Conservation (phyloP, 2,329 filamentous ascomycete genomes). For the Fusarium albidum region DNA sequence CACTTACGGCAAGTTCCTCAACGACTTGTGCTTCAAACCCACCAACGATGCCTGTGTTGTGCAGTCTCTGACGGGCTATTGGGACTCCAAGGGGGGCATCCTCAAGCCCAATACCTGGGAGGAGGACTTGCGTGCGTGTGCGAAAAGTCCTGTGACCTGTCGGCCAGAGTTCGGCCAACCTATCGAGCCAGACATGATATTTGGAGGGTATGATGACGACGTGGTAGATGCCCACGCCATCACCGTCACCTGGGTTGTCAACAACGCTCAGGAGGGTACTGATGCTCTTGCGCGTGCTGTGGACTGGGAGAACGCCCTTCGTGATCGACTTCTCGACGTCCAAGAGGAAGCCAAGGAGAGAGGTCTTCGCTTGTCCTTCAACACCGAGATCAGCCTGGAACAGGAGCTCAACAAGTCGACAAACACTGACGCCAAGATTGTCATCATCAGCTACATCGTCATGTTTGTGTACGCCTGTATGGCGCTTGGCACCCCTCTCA, state of each 20-base stretch:
- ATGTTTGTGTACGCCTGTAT: conserved; percentile 99
- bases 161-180: conserved; percentile 90
- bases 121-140: conserved; percentile 75
- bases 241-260: conserved; percentile 93
- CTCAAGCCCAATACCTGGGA: conserved; percentile 68
- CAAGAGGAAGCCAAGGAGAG: conserved; percentile 80
- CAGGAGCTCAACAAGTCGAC: conserved; percentile 97
- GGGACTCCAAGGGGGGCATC: conserved; percentile 67
- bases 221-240: conserved; percentile 80
- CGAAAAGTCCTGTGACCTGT: conserved; percentile 82
- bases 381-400: conserved; percentile 92
- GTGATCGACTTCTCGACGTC: conserved; percentile 75
- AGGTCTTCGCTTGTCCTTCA: conserved; percentile 90
- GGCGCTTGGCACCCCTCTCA: conserved; percentile 85
- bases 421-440: conserved; percentile 97
- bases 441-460: conserved; percentile 95
- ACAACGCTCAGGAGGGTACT: conserved; percentile 81
- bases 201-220: conserved; percentile 79
- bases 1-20: conserved; percentile 72
- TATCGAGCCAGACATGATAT: conserved; percentile 82
- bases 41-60: conserved; percentile 89
- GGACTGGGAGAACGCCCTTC: conserved; percentile 88
- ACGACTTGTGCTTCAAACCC: conserved; percentile 94
- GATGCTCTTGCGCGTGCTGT: conserved; percentile 76
- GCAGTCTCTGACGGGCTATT: conserved; percentile 92